Evolutionary conservation across 1,284 basidiomycete species (phyloP).

Genomic region (Heterobasidion irregulare): DNA sequence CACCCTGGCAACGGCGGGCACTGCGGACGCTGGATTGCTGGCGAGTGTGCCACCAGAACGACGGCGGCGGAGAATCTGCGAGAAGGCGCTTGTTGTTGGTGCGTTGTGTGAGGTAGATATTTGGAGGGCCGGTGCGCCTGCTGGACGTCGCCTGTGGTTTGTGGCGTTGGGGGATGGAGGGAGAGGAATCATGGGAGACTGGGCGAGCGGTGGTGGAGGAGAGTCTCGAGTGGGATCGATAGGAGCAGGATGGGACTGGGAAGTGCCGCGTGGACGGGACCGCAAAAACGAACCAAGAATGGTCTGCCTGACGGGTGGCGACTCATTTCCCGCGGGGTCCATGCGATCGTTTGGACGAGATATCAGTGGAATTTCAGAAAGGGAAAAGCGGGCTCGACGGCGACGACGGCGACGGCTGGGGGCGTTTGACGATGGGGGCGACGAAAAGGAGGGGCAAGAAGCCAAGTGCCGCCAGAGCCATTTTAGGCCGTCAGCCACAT

Average conservation of each 20-base stretch:
- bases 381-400: neutral
- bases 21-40: constrained; percentile 18
- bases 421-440: neutral
- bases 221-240: constrained; percentile 18
- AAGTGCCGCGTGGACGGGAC: constrained; percentile 28
- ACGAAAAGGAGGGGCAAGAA: neutral
- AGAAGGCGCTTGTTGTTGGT: constrained; percentile 18
- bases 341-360: neutral
- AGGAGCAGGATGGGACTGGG: constrained; percentile 28
- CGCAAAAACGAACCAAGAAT: constrained; percentile 31
- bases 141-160: constrained; percentile 21
- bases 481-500: neutral
- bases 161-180: constrained; percentile 13
- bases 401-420: neutral
- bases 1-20: constrained; percentile 12
- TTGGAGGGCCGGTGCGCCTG: constrained; percentile 20
- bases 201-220: constrained; percentile 19
- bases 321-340: constrained; percentile 4
- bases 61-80: constrained; percentile 27
- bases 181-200: constrained; percentile 12
- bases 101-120: constrained; percentile 19
- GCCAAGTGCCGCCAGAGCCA: neutral
- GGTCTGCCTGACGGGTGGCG: constrained; percentile 18
- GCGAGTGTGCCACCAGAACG: constrained; percentile 27
- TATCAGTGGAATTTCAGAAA: neutral